phyloP scores from a whole-genome alignment of 441 rosid species.

The Biscutella laevigata region DNA sequence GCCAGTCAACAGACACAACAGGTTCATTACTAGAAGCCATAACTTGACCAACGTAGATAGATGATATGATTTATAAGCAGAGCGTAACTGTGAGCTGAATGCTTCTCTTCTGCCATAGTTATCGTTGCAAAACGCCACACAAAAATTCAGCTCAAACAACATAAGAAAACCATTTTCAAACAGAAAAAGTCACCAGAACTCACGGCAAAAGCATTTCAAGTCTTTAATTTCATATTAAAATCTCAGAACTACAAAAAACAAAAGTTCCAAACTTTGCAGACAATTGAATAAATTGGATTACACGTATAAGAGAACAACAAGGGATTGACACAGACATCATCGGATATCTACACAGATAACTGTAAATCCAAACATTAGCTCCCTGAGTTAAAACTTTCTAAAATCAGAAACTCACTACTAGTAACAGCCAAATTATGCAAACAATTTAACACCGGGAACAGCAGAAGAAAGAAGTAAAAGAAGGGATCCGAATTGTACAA shows the following conservation, averaged over 20 bases:
- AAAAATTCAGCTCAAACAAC: not conserved
- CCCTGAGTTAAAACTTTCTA: not conserved
- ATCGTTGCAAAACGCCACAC: not conserved
- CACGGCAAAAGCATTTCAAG: not conserved
- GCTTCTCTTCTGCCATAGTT: conserved; percentile 37
- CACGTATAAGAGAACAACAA: not conserved
- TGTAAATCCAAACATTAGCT: too few species aligned
- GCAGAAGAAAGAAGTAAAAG: conserved; percentile 1
- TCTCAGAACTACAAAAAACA: not conserved
- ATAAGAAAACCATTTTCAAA: not conserved
- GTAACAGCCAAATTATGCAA: not conserved
- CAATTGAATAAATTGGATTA: not conserved
- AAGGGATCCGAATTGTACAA: conserved; percentile 1
- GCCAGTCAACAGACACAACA: conserved; percentile 90
- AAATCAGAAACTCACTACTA: not conserved
- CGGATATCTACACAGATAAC: not conserved
- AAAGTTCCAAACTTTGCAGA: not conserved
- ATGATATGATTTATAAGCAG: conserved; percentile 17
- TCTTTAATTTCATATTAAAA: too few species aligned
- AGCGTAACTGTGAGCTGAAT: conserved; percentile 22
- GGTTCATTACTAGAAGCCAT: conserved; percentile 66
- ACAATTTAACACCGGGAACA: not conserved
- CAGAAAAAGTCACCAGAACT: not conserved
- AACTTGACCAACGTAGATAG: conserved; percentile 25
- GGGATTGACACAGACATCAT: not conserved